Evolutionary conservation across 1,139 yeast genomes (phyloP).

Genomic region (Schwanniomyces etchellsii): DNA sequence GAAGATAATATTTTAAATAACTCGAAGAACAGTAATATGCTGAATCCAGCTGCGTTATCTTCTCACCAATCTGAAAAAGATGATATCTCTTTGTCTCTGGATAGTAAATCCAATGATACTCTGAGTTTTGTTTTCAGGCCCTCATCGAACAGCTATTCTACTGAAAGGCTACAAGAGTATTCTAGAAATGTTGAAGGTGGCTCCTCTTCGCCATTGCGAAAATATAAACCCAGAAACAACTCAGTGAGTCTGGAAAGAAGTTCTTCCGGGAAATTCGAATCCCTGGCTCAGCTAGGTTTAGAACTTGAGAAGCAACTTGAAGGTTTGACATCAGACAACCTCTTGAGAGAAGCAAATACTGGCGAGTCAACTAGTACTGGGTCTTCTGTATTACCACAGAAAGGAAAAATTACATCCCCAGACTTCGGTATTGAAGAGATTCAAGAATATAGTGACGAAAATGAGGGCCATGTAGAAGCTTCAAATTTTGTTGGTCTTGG

Average conservation of each 20-base stretch:
- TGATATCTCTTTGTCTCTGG: constrained; percentile 1
- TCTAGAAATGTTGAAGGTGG: constrained; percentile 12
- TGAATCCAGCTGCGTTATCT: constrained; percentile 1
- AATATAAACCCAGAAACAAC: constrained; percentile 11
- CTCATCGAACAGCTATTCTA: constrained; percentile 8
- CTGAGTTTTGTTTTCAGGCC: constrained; percentile 28
- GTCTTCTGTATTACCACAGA: background rate
- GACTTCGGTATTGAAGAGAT: constrained; percentile 39
- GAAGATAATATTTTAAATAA: background rate
- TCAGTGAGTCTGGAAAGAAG: constrained; percentile 8
- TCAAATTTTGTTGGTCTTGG: background rate
- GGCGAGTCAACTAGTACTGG: background rate
- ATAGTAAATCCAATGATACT: constrained; percentile 15
- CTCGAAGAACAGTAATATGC: background rate
- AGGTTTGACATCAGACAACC: constrained; percentile 2
- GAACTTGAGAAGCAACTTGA: constrained; percentile 19
- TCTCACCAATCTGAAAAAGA: background rate
- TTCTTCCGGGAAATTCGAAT: constrained; percentile 21
- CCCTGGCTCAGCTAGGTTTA: constrained; percentile 21
- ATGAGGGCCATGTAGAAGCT: background rate
- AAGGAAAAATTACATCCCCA: constrained; percentile 8
- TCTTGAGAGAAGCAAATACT: constrained; percentile 6
- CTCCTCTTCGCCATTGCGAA: constrained; percentile 19
- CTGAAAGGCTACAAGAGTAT: constrained; percentile 18
- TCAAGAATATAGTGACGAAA: background rate